phyloP scores from a whole-genome alignment of 495 filamentous ascomycete genomes.

The Apiosordaria backusii region DNA sequence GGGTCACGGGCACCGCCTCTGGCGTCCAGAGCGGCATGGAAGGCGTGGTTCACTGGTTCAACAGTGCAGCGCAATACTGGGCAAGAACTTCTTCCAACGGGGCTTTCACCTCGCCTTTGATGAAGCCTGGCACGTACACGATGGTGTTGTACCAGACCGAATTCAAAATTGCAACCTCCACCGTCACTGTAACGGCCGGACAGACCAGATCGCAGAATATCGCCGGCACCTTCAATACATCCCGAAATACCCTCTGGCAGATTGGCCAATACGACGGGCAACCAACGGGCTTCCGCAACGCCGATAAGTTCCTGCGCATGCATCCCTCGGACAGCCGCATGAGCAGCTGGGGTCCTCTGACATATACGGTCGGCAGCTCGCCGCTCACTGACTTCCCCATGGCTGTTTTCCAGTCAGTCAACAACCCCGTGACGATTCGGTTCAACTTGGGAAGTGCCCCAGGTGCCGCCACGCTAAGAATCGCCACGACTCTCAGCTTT shows the following conservation, averaged over 20 bases:
- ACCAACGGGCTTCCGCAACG: constrained; percentile 63
- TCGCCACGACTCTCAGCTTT: constrained; percentile 63
- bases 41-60: constrained; percentile 64
- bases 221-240: constrained; percentile 39
- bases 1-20: constrained; percentile 56
- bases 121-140: constrained; percentile 65
- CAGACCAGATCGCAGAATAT: constrained; percentile 52
- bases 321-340: constrained; percentile 63
- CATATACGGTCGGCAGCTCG: constrained; percentile 57
- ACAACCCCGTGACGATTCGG: constrained; percentile 59
- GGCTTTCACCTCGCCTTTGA: constrained; percentile 57
- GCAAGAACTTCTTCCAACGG: constrained; percentile 50
- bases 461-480: constrained; percentile 53
- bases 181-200: constrained; percentile 54
- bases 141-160: constrained; percentile 67
- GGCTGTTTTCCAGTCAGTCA: constrained; percentile 60
- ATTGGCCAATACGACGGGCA: constrained; percentile 63
- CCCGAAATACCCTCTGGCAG: constrained; percentile 54
- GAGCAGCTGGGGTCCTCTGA: constrained; percentile 54
- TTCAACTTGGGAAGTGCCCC: constrained; percentile 52
- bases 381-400: constrained; percentile 56
- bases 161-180: constrained; percentile 50
- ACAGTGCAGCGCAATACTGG: constrained; percentile 62
- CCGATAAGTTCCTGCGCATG: constrained; percentile 62
- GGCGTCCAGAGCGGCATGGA: constrained; percentile 46